phyloP scores from a whole-genome alignment of 1,139 yeast species.

The Torulaspora pretoriensis region DNA sequence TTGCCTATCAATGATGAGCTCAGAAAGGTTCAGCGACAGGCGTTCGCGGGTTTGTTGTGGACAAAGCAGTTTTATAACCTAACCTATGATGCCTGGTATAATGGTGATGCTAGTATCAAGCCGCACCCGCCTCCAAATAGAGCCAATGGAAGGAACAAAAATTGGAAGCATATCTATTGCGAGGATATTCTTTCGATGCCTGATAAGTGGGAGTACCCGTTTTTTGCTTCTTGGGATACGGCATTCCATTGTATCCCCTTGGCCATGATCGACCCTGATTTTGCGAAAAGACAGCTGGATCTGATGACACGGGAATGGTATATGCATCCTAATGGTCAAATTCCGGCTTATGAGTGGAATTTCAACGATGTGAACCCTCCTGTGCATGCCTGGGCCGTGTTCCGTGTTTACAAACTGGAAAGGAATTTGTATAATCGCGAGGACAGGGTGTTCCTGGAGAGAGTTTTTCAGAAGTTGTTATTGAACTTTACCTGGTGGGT shows the following conservation, averaged over 20 bases:
- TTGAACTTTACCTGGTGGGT: slow-evolving; percentile 98
- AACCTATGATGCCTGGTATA: slow-evolving; percentile 81
- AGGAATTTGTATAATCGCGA: slow-evolving; percentile 79
- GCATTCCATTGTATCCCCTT: slow-evolving; percentile 94
- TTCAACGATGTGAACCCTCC: slow-evolving; percentile 96
- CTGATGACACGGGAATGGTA: slow-evolving; percentile 92
- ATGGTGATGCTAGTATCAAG: slow-evolving; percentile 77
- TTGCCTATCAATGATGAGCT: slow-evolving; percentile 79
- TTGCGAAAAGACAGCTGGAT: slow-evolving; percentile 87
- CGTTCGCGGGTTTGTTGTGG: slow-evolving; percentile 93
- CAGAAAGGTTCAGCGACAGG: slow-evolving; percentile 86
- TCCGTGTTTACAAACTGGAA: slow-evolving; percentile 84
- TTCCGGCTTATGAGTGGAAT: slow-evolving; percentile 98
- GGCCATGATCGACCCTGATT: slow-evolving; percentile 92
- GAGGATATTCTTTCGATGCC: slow-evolving; percentile 89
- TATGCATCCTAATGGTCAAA: slow-evolving; percentile 98
- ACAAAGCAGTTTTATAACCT: slow-evolving; percentile 90
- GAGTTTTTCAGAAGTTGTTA: slow-evolving; percentile 85
- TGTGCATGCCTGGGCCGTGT: slow-evolving; percentile 96
- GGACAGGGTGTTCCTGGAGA: slow-evolving; percentile 81
- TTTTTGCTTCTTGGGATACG: slow-evolving; percentile 97
- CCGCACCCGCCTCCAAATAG: slow-evolving; percentile 75
- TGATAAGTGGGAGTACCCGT: slow-evolving; percentile 96
- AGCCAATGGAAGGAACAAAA: slow-evolving; percentile 78
- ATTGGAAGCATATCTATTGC: slow-evolving; percentile 87